Conservation (phyloP, 257 asterid species). For the Solanum pimpinellifolium region DNA sequence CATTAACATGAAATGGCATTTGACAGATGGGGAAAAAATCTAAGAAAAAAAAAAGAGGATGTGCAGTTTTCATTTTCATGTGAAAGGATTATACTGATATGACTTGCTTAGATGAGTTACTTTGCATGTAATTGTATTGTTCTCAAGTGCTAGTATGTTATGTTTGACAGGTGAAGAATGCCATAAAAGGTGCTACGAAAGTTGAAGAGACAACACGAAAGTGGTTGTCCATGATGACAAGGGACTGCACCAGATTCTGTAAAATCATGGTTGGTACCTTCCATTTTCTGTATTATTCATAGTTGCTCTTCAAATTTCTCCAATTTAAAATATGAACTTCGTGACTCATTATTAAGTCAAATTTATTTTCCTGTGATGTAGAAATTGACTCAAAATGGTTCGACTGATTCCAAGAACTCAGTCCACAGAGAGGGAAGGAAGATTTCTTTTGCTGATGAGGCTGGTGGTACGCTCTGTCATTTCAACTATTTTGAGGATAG, state of each 20-base stretch:
- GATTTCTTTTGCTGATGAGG: conserved; percentile 83
- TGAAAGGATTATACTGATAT: background rate
- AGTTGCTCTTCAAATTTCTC: background rate
- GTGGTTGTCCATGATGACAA: conserved; percentile 69
- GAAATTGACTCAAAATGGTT: conserved; percentile 45
- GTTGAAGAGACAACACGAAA: conserved; percentile 60
- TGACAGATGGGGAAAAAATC: background rate
- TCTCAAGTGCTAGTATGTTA: background rate
- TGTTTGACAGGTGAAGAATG: conserved; percentile 49
- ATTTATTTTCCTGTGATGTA: conserved; percentile 9
- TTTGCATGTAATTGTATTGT: background rate
- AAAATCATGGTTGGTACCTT: conserved; percentile 68
- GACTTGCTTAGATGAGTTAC: background rate
- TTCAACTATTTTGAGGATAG: conserved; percentile 41
- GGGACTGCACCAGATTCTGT: conserved; percentile 94
- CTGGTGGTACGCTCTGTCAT: conserved; percentile 73
- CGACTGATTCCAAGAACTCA: conserved; percentile 12
- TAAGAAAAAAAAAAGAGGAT: background rate
- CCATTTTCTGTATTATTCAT: background rate
- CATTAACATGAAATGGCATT: background rate
- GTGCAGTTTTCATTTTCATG: background rate
- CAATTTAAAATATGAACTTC: background rate
- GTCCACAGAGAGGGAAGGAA: conserved; percentile 37
- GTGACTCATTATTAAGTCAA: conserved; percentile 3
- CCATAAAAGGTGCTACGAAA: conserved; percentile 42